Evolutionary conservation across 805 yeast genomes (phyloP).

Genomic region (Kazachstania kunashirensis): DNA sequence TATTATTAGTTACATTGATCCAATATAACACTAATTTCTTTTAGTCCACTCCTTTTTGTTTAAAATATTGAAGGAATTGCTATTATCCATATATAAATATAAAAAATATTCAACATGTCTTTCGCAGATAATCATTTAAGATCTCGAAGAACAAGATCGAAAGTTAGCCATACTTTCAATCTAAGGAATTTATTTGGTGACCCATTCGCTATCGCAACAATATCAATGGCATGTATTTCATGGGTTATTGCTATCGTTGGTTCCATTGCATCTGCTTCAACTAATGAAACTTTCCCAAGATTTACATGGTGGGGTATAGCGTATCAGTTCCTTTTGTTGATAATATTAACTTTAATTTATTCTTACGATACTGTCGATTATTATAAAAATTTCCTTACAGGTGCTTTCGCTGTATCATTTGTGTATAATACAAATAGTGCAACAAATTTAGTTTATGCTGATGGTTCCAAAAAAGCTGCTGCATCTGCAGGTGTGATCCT

Average conservation of each 20-base stretch:
- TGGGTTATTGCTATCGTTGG: conserved; percentile 91
- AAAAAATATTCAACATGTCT: neutral
- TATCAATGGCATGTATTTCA: conserved; percentile 61
- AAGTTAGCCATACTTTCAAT: conserved; percentile 21
- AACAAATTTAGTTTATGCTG: conserved; percentile 65
- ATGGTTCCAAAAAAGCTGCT: conserved; percentile 59
- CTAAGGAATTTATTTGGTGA: conserved; percentile 56
- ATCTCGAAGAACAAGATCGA: conserved; percentile 18
- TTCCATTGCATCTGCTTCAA: conserved; percentile 48
- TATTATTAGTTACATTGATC: too few relatives aligned
- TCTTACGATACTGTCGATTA: conserved; percentile 55
- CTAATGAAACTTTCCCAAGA: conserved; percentile 48
- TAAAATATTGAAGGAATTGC: neutral
- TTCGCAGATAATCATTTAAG: conserved; percentile 2
- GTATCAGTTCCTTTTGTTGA: conserved; percentile 56
- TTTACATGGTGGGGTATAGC: conserved; percentile 97
- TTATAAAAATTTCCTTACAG: conserved; percentile 44
- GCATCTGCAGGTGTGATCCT: conserved; percentile 90
- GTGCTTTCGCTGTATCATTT: conserved; percentile 52
- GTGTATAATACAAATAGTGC: conserved; percentile 79
- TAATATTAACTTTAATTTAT: conserved; percentile 43
- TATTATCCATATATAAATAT: too few relatives aligned
- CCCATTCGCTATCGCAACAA: conserved; percentile 80
- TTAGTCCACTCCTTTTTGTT: too few relatives aligned
- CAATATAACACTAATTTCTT: too few relatives aligned